These are phyloP conservation scores for Lignosus rhinocerotis DNA, from an alignment of 1,284 basidiomycete species.

Conservation along the genomic window DNA sequence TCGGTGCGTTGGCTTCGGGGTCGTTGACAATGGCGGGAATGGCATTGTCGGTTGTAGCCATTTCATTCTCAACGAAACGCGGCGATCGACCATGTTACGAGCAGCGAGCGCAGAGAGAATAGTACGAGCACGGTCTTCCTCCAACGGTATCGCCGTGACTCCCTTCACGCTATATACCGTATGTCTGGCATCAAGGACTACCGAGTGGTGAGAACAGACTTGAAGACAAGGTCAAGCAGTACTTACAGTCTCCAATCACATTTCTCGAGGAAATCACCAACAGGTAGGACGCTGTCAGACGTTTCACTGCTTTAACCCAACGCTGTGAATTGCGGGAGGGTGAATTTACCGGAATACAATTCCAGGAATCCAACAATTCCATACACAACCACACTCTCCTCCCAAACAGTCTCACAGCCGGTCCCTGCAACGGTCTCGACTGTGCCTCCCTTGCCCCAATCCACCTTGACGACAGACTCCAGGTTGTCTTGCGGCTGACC, in stretches of 20 bases:
- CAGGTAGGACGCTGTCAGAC: conserved; percentile 63
- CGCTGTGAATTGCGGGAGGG: background rate
- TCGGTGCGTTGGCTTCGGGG: conserved; percentile 2
- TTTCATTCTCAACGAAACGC: conserved; percentile 40
- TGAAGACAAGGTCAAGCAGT: background rate
- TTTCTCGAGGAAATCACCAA: conserved; percentile 63
- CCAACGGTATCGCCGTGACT: conserved; percentile 66
- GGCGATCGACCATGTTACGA: conserved; percentile 44
- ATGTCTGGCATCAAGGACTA: conserved; percentile 64
- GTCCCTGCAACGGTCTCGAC: conserved; percentile 53
- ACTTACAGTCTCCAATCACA: conserved; percentile 64
- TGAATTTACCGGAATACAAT: conserved; percentile 60
- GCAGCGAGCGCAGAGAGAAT: conserved; percentile 51
- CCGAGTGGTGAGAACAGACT: background rate
- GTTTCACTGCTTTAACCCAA: conserved; percentile 4
- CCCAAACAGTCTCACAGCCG: conserved; percentile 48
- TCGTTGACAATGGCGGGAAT: conserved; percentile 13
- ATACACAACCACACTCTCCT: conserved; percentile 58
- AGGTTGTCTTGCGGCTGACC: conserved; percentile 33
- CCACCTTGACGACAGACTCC: conserved; percentile 50
- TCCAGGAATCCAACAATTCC: conserved; percentile 73
- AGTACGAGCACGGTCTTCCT: conserved; percentile 56
- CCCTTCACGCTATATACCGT: conserved; percentile 65
- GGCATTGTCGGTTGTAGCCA: conserved; percentile 13
- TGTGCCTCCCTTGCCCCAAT: conserved; percentile 60